Evolutionary conservation across 306 rosid species (phyloP), one percentile per base, ranked within the genome.

Genomic region (Rosa multiflora): DNA sequence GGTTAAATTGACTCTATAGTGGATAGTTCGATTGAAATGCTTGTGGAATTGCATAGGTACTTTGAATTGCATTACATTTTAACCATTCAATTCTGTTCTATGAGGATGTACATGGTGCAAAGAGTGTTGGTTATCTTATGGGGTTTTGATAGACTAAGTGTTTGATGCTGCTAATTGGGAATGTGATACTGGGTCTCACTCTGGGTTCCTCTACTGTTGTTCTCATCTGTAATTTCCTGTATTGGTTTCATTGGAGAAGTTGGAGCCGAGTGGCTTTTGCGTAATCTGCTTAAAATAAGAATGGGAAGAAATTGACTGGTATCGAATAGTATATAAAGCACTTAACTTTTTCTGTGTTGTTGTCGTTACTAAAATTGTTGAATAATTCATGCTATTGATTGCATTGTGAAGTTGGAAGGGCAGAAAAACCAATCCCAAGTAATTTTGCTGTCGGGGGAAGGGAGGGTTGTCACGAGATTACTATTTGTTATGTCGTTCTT

Each of bases 281-380:
- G 74, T 76, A 55, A 66, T 66, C 73, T 78, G 79, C 58, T 26
- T 69, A 40, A 59, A 67, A 70, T 75, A 21, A 67, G 51, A 78
- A 71, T 85, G 82, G 63, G 73, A 70, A 40, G 13, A 52, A 14
- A 76, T 80, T 86, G 77, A 79, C 78, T 6, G 90, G 88, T 86
- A 29, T 29, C 32, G 32, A 80, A 78, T 2, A 2, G 37, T 32
- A 2, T 32, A 32, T 32, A 32, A 32, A 32, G 35, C 35, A 32
- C 37, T 32, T 32, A 2, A 2, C 37, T 32, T 32, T 32, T 32
- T 32, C 37, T 32, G 20, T 68, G n/a, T 29, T 42, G 40, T 35
- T 26, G 21, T 35, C 53, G 3, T 20, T 53, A 7, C 12, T 20
- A 52, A 12, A 55, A 39, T 39, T 20, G 9, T 55, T 39, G 17